Percentiles rank a stretch among this genome's conserved stretches.
Evolutionary conservation across 2,329 filamentous ascomycete species (phyloP).

Genomic region (Didymella arachidicola): DNA sequence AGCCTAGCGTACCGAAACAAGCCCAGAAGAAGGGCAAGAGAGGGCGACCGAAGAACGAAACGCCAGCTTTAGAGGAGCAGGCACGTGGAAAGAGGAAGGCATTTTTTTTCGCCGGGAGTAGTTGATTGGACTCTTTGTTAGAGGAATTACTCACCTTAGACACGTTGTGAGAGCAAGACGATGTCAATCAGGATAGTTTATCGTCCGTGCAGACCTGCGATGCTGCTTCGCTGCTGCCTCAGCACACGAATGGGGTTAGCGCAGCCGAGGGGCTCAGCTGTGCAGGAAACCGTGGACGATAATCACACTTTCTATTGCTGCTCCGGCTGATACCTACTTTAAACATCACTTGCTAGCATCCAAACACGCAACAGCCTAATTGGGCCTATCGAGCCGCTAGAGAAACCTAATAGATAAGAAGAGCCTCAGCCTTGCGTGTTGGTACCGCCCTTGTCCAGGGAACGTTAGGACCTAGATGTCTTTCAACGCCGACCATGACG

Average conservation of each 20-base stretch:
- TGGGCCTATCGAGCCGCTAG: no score
- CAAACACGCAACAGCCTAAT: no score
- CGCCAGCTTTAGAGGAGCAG: slow-evolving; percentile 29
- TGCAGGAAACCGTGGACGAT: no score
- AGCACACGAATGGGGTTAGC: background rate
- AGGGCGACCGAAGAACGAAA: slow-evolving; percentile 40
- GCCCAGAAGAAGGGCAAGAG: slow-evolving; percentile 41
- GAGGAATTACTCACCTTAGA: no score
- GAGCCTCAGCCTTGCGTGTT: no score
- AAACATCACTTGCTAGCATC: no score
- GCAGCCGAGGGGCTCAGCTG: background rate
- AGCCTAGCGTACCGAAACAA: slow-evolving; percentile 21
- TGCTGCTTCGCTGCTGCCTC: background rate
- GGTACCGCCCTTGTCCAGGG: no score
- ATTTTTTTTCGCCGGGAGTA: slow-evolving; percentile 35
- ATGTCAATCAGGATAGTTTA: background rate
- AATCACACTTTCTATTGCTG: no score
- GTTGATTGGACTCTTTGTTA: background rate
- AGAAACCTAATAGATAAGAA: no score
- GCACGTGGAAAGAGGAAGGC: slow-evolving; percentile 43
- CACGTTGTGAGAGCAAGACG: background rate
- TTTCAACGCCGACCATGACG: no score
- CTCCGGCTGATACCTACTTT: no score
- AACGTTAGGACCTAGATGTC: no score
- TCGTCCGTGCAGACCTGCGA: background rate